Evolutionary conservation across 805 yeast species (phyloP), one percentile per base, ranked within the genome.

Genomic region (Cyberlindnera amylophila): DNA sequence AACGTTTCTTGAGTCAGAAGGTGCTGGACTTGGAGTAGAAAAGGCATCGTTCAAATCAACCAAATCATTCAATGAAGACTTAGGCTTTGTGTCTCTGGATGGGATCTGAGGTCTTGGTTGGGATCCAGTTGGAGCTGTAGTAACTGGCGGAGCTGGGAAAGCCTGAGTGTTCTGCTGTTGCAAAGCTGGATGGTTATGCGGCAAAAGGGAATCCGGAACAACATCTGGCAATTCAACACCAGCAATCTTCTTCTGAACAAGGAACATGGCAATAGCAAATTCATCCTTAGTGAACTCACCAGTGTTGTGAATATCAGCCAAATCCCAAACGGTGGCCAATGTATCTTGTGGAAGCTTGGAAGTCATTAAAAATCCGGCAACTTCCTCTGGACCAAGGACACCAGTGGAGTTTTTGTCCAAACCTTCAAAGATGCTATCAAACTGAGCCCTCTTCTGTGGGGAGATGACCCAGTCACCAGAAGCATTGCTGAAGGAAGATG

Each of bases 291-390:
- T 74, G 58, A 93, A 88, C 32, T 74, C 74, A 19, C 96, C 97
- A 34, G 86, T 79, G 62, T 88, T 88, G 52, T 86, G 84, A 48
- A 88, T 74, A 61, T 93, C 97, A 9, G 98, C 79, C 52, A 93
- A 71, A 64, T 93, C 99, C 99, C 99, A 93, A 33, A 91, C 81
- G 18, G 79, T 67, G 2, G 98, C 99, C 49, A 93, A 73, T 16
- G 79, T 81, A 39, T 86, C 90, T 56, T 90, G 96, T 39, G 81
- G 75, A 46, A 93, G 75, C 48, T 86, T 85, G 3, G 98, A 91
- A 9, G 93, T 84, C 72, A 87, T 81, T 54, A 93, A 77, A 60
- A 90, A 88, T 7, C 84, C 82, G 6, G 96, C 99, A 34, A 93
- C 88, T 51, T 87, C 87, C 45, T 73, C 78, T 3, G 96, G 83